Evolutionary conservation across 768 basidiomycete genomes (phyloP).

Genomic region (Xerocomellus dryophilus): DNA sequence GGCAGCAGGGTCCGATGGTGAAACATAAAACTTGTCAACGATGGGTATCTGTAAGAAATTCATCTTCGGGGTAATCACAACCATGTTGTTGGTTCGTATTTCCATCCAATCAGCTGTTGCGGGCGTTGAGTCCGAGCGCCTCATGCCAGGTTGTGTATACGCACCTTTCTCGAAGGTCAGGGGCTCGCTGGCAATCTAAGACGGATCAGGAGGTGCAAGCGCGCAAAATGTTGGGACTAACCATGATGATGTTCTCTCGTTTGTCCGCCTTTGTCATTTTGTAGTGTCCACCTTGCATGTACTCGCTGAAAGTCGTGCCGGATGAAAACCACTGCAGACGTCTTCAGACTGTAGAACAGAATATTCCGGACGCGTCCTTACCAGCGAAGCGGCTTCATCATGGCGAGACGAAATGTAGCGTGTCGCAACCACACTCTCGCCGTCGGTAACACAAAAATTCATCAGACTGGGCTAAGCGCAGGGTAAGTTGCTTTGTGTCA

Average conservation of each 20-base stretch:
- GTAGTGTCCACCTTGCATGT: slow-evolving; percentile 84
- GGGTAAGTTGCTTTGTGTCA: background rate
- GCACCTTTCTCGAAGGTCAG: slow-evolving; percentile 92
- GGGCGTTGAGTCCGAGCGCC: background rate
- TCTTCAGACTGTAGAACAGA: slow-evolving; percentile 4
- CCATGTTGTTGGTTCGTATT: slow-evolving; percentile 94
- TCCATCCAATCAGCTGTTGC: slow-evolving; percentile 93
- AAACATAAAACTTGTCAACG: slow-evolving; percentile 88
- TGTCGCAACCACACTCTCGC: slow-evolving; percentile 88
- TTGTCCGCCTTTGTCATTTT: slow-evolving; percentile 96
- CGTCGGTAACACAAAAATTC: slow-evolving; percentile 98
- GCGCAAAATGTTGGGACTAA: slow-evolving; percentile 22
- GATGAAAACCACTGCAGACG: slow-evolving; percentile 83
- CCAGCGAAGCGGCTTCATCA: slow-evolving; percentile 90
- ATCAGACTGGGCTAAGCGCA: slow-evolving; percentile 69
- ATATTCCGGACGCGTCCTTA: slow-evolving; percentile 29
- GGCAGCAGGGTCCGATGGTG: slow-evolving; percentile 75
- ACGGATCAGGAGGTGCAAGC: slow-evolving; percentile 8
- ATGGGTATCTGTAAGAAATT: slow-evolving; percentile 94
- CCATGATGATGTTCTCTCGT: slow-evolving; percentile 94
- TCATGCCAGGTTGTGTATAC: slow-evolving; percentile 3
- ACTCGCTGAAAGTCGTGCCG: slow-evolving; percentile 91
- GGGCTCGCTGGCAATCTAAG: slow-evolving; percentile 84
- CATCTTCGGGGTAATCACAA: slow-evolving; percentile 93
- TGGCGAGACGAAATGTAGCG: slow-evolving; percentile 90